Evolutionary conservation across 768 basidiomycete species (phyloP).

Genomic region (Russula ochroleuca): DNA sequence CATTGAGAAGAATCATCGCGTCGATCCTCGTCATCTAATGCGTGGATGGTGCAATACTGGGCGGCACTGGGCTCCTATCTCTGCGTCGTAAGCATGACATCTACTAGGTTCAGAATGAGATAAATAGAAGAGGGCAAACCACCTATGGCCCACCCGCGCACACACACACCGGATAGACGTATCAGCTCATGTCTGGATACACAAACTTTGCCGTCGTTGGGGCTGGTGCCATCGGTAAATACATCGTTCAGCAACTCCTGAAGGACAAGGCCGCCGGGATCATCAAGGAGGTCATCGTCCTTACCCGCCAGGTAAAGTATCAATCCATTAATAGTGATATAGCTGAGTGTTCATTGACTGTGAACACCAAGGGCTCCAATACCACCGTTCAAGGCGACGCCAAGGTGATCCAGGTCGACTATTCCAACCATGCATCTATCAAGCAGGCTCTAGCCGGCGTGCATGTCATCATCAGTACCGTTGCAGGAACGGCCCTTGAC

Average conservation of each 20-base stretch:
- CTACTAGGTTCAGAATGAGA: background rate
- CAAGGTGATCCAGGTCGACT: conserved; percentile 18
- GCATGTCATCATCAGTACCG: conserved; percentile 21
- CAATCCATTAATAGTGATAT: too few relatives aligned
- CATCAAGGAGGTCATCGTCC: conserved; percentile 21
- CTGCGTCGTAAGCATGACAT: too few relatives aligned
- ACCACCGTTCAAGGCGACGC: conserved; percentile 17
- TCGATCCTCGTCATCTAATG: too few relatives aligned
- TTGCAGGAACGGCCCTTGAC: background rate
- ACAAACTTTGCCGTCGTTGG: conserved; percentile 25
- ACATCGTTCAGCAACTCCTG: conserved; percentile 19
- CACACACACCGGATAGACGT: background rate
- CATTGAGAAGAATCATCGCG: too few relatives aligned
- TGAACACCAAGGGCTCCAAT: conserved; percentile 25
- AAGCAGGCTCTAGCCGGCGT: conserved; percentile 4
- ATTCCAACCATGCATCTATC: conserved; percentile 14
- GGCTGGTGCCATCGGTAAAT: conserved; percentile 23
- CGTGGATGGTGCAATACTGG: too few relatives aligned
- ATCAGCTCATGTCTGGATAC: conserved; percentile 21
- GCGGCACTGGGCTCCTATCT: too few relatives aligned
- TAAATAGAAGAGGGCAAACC: background rate
- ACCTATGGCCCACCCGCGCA: too few relatives aligned
- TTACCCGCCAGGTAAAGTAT: conserved; percentile 20
- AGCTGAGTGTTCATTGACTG: background rate
- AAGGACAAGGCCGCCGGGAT: conserved; percentile 19